These are phyloP conservation scores for Lathyrus aphaca DNA, from an alignment of 306 rosid genomes.

Conservation along the genomic window DNA sequence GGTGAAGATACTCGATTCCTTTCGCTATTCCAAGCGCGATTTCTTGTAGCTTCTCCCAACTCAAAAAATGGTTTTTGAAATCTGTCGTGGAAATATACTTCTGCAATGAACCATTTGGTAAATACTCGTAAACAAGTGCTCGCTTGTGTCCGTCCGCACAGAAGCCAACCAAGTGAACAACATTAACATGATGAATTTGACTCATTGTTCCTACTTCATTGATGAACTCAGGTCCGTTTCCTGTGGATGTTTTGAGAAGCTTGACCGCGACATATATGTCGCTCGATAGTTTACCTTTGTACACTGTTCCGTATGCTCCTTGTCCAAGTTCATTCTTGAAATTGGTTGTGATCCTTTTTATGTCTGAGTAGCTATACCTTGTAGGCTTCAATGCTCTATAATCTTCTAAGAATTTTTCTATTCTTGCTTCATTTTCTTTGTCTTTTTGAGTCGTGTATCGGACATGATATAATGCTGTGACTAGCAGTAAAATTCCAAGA, in stretches of 20 bases:
- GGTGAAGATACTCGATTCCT: slow-evolving; percentile 40
- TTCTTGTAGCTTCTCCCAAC: slow-evolving; percentile 32
- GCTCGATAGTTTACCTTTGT: slow-evolving; percentile 31
- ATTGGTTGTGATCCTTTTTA: slow-evolving; percentile 32
- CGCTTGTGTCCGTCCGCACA: slow-evolving; percentile 38
- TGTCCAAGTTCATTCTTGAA: slow-evolving; percentile 29
- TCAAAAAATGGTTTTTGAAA: slow-evolving; percentile 21
- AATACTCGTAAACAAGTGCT: slow-evolving; percentile 25
- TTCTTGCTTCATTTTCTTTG: slow-evolving; percentile 31
- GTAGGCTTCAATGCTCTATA: slow-evolving; percentile 36
- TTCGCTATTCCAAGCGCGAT: slow-evolving; percentile 33
- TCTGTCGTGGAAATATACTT: slow-evolving; percentile 26
- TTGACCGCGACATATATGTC: slow-evolving; percentile 34
- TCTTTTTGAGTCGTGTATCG: slow-evolving; percentile 1
- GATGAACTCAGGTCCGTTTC: slow-evolving; percentile 43
- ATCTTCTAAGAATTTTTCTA: slow-evolving; percentile 31
- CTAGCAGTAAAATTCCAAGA: slow-evolving; percentile 1
- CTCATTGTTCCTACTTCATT: slow-evolving; percentile 47
- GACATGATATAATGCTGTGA: background rate
- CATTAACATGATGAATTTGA: slow-evolving; percentile 46
- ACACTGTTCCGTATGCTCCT: slow-evolving; percentile 33
- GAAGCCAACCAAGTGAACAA: slow-evolving; percentile 45
- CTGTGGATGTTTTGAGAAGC: slow-evolving; percentile 11
- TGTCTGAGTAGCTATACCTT: slow-evolving; percentile 22
- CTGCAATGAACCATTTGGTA: slow-evolving; percentile 34